A percentile compares a stretch with the other conserved stretches of the same genome.
These are phyloP conservation scores for Solanum etuberosum DNA, from an alignment of 257 asterid species.

Conservation along the genomic window DNA sequence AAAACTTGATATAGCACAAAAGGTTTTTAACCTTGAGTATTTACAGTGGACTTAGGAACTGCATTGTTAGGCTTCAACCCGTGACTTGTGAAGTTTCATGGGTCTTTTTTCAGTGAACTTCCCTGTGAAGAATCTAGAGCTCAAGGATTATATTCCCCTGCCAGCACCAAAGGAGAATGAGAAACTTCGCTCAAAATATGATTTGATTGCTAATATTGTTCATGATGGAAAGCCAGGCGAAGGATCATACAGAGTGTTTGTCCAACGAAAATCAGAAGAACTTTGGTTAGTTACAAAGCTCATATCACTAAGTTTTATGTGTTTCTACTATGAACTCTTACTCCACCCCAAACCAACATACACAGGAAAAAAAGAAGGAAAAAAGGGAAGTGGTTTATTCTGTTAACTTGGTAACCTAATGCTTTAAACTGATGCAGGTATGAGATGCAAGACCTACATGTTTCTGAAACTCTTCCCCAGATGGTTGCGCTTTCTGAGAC, in stretches of 20 bases:
- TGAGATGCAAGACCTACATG: slow-evolving; percentile 97
- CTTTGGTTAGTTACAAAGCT: slow-evolving; percentile 42
- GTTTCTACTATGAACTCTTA: not conserved
- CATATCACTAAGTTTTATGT: not conserved
- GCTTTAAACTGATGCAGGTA: slow-evolving; percentile 40
- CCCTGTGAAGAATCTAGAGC: slow-evolving; percentile 96
- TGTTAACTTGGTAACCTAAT: not conserved
- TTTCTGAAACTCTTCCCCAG: slow-evolving; percentile 85
- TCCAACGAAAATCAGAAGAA: slow-evolving; percentile 94
- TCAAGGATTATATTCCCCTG: slow-evolving; percentile 79
- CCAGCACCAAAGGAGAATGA: slow-evolving; percentile 55
- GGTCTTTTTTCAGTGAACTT: slow-evolving; percentile 49
- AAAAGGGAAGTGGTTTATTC: not conserved
- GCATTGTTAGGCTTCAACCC: not conserved
- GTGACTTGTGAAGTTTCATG: not conserved
- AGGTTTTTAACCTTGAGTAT: not conserved
- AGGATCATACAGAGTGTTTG: slow-evolving; percentile 88
- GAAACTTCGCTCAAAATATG: slow-evolving; percentile 71
- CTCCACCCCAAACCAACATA: not conserved
- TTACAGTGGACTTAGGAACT: not conserved
- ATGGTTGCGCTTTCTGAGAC: slow-evolving; percentile 94
- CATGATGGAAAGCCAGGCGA: slow-evolving; percentile 69
- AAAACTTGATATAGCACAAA: not conserved
- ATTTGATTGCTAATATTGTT: slow-evolving; percentile 70
- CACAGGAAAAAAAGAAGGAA: not conserved